These are phyloP conservation scores for Quercus robur DNA, from an alignment of 306 rosid genomes.

Conservation along the genomic window DNA sequence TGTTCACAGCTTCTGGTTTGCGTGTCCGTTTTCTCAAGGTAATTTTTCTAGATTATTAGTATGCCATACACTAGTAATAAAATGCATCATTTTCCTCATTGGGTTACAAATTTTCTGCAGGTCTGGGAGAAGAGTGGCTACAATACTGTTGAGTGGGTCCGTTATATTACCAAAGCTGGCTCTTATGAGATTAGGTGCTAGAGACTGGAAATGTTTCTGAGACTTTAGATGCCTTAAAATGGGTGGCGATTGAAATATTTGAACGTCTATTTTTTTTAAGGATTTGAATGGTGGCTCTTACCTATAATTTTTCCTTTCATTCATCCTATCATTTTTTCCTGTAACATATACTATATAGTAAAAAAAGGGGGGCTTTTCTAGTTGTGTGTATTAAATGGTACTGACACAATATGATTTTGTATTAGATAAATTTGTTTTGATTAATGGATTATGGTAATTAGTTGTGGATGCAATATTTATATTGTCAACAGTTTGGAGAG, in stretches of 20 bases:
- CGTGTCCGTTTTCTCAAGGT: constrained; percentile 98
- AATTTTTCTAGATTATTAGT: neutral
- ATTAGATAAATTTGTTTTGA: too few relatives aligned
- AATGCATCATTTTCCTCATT: neutral
- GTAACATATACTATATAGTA: neutral
- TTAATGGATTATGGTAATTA: too few relatives aligned
- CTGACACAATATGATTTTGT: neutral
- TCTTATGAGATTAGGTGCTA: constrained; percentile 93
- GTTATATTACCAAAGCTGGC: constrained; percentile 93
- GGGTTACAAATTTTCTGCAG: constrained; percentile 33
- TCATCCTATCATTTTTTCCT: neutral
- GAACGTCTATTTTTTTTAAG: neutral
- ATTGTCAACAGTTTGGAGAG: too few relatives aligned
- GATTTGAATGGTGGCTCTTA: neutral
- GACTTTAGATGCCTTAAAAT: constrained; percentile 3
- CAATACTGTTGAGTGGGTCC: constrained; percentile 99
- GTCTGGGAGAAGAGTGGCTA: constrained; percentile 99
- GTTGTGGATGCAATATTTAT: too few relatives aligned
- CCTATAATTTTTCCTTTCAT: neutral
- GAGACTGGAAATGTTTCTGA: constrained; percentile 23
- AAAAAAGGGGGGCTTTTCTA: neutral
- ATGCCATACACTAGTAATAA: neutral
- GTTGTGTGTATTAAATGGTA: neutral
- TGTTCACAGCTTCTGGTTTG: constrained; percentile 95
- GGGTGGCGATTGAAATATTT: constrained; percentile 18